phyloP scores from a whole-genome alignment of 129 eudicot species.

The Dittrichia graveolens region DNA sequence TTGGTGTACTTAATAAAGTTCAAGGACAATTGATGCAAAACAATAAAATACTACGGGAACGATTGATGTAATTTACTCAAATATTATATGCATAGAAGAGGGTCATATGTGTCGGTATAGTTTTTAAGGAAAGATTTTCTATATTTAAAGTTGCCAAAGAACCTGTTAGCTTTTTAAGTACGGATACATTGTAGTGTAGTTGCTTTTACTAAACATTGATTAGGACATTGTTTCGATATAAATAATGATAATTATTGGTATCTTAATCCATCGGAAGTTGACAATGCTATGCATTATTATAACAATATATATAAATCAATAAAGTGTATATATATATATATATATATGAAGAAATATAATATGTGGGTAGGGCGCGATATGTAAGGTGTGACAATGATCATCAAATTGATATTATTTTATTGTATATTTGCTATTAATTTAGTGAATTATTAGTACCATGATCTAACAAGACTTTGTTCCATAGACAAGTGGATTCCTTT shows the following conservation, averaged over 20 bases:
- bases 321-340: not conserved
- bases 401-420: conserved; percentile 24
- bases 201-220: conserved; percentile 7
- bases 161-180: conserved; percentile 20
- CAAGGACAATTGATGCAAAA: too few relatives aligned
- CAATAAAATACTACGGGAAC: too few relatives aligned
- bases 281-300: not conserved
- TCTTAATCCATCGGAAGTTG: conserved; percentile 48
- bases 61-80: not conserved
- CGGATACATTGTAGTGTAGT: conserved; percentile 20
- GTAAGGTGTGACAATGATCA: conserved; percentile 33
- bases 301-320: conserved; percentile 1
- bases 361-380: conserved; percentile 14
- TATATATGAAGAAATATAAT: conserved; percentile 14
- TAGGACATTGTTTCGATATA: conserved; percentile 10
- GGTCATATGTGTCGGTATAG: not conserved
- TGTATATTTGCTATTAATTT: conserved; percentile 5
- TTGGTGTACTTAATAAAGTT: too few relatives aligned
- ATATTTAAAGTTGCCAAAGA: conserved; percentile 4
- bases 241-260: conserved; percentile 21
- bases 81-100: not conserved
- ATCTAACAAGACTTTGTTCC: conserved; percentile 32
- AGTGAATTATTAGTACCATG: conserved; percentile 36
- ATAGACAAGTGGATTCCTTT: conserved; percentile 35
- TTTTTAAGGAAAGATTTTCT: not conserved